Evolutionary conservation across 192 early-diverging fungal species (phyloP).

Genomic region (Podochytrium sp.): DNA sequence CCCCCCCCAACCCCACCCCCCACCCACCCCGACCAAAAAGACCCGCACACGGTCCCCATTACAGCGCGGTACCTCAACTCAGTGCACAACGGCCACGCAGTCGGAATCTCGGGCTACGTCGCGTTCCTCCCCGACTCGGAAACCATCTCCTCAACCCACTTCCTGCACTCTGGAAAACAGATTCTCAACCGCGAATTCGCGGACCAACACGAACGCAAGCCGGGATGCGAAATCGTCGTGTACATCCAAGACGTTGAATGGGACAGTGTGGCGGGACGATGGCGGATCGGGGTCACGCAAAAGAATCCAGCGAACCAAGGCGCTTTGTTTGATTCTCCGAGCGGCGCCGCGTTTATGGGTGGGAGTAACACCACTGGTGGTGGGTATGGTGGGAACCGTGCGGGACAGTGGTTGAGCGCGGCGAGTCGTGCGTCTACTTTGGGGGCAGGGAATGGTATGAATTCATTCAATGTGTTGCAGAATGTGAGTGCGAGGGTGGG

Average conservation of each 20-base stretch:
- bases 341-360: background rate
- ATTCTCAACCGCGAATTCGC: background rate
- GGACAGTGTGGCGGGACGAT: constrained; percentile 7
- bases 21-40: background rate
- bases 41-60: constrained; percentile 9
- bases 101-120: constrained; percentile 24
- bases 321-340: constrained; percentile 1
- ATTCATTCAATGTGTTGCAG: background rate
- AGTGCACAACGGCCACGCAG: constrained; percentile 18
- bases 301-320: constrained; percentile 1
- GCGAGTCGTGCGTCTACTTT: background rate
- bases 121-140: constrained; percentile 20
- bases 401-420: background rate
- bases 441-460: background rate
- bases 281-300: constrained; percentile 26
- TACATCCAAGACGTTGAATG: constrained; percentile 13
- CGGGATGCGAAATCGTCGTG: constrained; percentile 12
- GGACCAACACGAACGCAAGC: background rate
- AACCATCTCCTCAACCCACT: background rate
- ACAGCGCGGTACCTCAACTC: constrained; percentile 24
- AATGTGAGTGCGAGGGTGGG: background rate
- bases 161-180: background rate
- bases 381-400: background rate
- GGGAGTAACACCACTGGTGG: background rate
- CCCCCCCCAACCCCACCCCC: background rate